Percentiles rank a stretch among this genome's conserved stretches.
phyloP scores from a whole-genome alignment of 495 filamentous ascomycete species.

The Corynascus novoguineensis region DNA sequence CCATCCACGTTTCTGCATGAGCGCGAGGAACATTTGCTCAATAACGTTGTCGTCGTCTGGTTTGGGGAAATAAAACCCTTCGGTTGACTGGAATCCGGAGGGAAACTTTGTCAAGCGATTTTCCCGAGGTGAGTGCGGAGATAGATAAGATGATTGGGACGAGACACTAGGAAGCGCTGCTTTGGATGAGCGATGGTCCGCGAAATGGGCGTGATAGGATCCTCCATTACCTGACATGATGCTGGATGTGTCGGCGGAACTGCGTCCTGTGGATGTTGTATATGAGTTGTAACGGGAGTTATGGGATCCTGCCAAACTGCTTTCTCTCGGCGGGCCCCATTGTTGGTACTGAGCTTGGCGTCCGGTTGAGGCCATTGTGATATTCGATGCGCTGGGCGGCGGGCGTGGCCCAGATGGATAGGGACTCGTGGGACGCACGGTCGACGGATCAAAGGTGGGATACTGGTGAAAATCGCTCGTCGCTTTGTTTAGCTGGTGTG shows the following conservation, averaged over 20 bases:
- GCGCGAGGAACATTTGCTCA: constrained; percentile 83
- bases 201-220: constrained; percentile 64
- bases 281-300: constrained; percentile 62
- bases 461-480: constrained; percentile 86
- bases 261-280: constrained; percentile 45
- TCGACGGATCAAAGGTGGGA: constrained; percentile 60
- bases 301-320: constrained; percentile 42
- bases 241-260: constrained; percentile 41
- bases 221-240: constrained; percentile 66
- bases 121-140: constrained; percentile 42
- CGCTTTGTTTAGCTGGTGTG: constrained; percentile 74
- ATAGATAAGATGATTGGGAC: constrained; percentile 47
- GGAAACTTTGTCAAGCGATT: constrained; percentile 48
- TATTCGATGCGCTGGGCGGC: constrained; percentile 56
- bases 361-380: constrained; percentile 65
- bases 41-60: constrained; percentile 80
- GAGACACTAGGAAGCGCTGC: constrained; percentile 44
- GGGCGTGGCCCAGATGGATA: constrained; percentile 65
- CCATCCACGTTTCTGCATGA: constrained; percentile 98
- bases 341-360: constrained; percentile 68
- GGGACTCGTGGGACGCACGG: constrained; percentile 43
- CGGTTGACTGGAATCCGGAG: constrained; percentile 46
- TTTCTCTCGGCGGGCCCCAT: constrained; percentile 60
- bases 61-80: constrained; percentile 57
- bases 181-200: constrained; percentile 61